A percentile compares a stretch with the other conserved stretches of the same genome.
Evolutionary conservation across 2,329 filamentous ascomycete species (phyloP).

Genomic region (Thermothelomyces thermophilus): DNA sequence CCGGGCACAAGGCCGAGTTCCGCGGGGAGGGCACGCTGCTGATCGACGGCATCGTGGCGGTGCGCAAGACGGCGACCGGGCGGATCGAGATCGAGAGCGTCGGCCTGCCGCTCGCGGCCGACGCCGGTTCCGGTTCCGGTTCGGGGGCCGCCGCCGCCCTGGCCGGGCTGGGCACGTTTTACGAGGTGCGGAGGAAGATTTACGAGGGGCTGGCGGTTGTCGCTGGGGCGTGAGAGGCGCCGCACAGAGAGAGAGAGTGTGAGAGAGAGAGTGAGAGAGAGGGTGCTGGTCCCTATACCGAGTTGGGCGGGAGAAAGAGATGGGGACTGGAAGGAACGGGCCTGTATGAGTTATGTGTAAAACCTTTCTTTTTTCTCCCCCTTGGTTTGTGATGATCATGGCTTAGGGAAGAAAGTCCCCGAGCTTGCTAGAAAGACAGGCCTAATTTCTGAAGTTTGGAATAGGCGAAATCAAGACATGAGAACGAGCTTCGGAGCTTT

Average conservation of each 20-base stretch:
- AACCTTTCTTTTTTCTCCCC: no score
- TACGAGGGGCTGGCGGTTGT: conserved; percentile 93
- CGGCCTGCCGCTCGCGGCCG: conserved; percentile 40
- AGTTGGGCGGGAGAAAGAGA: not conserved
- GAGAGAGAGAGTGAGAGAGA: no score
- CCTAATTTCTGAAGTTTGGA: no score
- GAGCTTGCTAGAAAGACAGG: no score
- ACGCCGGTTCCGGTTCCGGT: not conserved
- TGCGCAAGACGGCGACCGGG: conserved; percentile 81
- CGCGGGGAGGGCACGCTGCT: conserved; percentile 86
- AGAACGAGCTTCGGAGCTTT: no score
- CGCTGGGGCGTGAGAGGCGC: conserved; percentile 57
- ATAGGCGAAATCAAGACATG: no score
- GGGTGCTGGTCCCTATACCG: no score
- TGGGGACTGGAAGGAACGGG: not conserved
- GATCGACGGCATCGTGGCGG: conserved; percentile 80
- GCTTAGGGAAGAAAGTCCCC: no score
- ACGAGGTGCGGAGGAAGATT: conserved; percentile 81
- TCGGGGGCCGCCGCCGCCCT: no score
- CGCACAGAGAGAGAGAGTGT: no score
- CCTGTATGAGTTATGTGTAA: no score
- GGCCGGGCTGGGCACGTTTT: conserved; percentile 53
- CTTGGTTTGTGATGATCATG: no score
- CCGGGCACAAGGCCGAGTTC: conserved; percentile 85
- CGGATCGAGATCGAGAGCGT: conserved; percentile 82